Conservation (phyloP, 169 alveolate genomes). For the Cryptosporidium viatorum region DNA sequence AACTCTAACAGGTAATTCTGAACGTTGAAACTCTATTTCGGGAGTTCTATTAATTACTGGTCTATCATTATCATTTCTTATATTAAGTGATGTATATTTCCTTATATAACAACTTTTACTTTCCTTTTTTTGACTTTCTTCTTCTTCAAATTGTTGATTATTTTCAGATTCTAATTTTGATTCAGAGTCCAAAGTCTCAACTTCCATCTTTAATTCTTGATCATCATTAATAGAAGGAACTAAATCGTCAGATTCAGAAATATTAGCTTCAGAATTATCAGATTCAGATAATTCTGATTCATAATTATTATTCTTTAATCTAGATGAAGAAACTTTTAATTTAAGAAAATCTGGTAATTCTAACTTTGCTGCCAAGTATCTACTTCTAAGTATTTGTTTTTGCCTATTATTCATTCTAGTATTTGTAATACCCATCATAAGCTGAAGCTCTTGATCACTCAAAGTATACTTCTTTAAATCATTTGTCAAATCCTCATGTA, state of each 20-base stretch:
- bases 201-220: neutral
- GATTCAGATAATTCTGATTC: neutral
- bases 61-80: constrained; percentile 17
- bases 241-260: too few relatives aligned
- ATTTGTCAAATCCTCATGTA: constrained; percentile 63
- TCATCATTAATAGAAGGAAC: too few relatives aligned
- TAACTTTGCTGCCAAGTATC: constrained; percentile 70
- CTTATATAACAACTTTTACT: constrained; percentile 31
- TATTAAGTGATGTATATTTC: constrained; percentile 1
- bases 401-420: constrained; percentile 57
- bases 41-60: constrained; percentile 77
- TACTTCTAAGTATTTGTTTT: constrained; percentile 45
- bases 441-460: constrained; percentile 55
- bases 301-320: neutral
- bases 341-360: constrained; percentile 78
- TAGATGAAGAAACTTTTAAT: neutral
- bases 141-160: constrained; percentile 31
- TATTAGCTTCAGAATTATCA: neutral
- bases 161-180: neutral
- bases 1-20: constrained; percentile 87
- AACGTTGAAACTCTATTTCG: constrained; percentile 83
- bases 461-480: constrained; percentile 76
- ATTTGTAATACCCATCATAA: constrained; percentile 72
- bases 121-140: neutral
- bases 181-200: neutral